Evolutionary conservation across 495 filamentous ascomycete genomes (phyloP).

Genomic region (Aspergillus panamensis): DNA sequence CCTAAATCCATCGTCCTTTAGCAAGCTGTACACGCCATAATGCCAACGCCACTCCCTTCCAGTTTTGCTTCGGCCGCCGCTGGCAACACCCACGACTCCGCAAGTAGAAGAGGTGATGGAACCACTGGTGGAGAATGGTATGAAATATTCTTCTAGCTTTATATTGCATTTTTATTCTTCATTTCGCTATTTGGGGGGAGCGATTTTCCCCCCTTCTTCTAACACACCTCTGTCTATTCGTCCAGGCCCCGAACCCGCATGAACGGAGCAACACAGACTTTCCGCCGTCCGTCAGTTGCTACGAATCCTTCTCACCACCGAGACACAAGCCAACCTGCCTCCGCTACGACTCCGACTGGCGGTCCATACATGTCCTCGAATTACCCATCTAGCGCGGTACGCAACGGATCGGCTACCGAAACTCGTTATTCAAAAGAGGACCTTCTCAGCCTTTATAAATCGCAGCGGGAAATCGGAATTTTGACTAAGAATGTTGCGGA

Average conservation of each 20-base stretch:
- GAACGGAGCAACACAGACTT: constrained; percentile 81
- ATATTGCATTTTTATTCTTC: constrained; percentile 10
- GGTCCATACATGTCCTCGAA: constrained; percentile 56
- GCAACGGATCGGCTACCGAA: constrained; percentile 55
- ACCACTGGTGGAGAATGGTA: constrained; percentile 58
- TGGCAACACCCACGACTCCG: constrained; percentile 60
- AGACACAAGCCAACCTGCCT: constrained; percentile 47
- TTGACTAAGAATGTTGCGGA: constrained; percentile 62
- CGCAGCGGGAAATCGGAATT: constrained; percentile 53
- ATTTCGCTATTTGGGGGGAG: not conserved
- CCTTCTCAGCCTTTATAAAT: constrained; percentile 70
- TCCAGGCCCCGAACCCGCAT: constrained; percentile 61
- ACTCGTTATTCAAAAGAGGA: constrained; percentile 79
- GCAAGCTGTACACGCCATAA: constrained; percentile 35
- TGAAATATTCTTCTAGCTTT: constrained; percentile 12
- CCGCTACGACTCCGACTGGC: constrained; percentile 48
- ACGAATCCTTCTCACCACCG: constrained; percentile 53
- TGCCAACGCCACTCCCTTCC: constrained; percentile 75
- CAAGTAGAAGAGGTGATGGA: constrained; percentile 52
- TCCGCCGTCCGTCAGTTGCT: constrained; percentile 75
- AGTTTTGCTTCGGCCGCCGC: constrained; percentile 83
- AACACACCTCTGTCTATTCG: not conserved
- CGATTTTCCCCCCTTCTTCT: not conserved
- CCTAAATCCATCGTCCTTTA: constrained; percentile 13
- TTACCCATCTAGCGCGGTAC: constrained; percentile 40